Evolutionary conservation across 768 basidiomycete genomes (phyloP), one percentile per base, ranked within the genome.

Genomic region (Boletus reticuloceps): DNA sequence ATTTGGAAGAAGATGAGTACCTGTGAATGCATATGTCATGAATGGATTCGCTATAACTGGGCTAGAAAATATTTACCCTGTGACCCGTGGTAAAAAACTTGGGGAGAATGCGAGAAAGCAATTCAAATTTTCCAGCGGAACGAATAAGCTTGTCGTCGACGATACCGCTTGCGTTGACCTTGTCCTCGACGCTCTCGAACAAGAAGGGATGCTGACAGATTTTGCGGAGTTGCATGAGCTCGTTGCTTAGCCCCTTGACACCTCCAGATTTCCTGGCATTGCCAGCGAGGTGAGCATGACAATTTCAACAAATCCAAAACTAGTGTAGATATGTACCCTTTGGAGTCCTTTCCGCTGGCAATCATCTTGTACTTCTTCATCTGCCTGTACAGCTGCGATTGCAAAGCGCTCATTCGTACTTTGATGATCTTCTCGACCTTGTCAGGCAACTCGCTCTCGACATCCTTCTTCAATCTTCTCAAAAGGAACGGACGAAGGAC

Each of bases 1-100:
- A 98, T 98, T 74, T 99, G 97, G 86, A 98, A 98, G 84, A 99
- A 98, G 64, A 99, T 98, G 53, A 99, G 84, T 44, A 96, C 92
- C 90, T 94, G 59, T 0, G 44, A 48, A 14, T 53, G 42, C 53
- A 51, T n/a, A 47, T 41, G 19, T 40, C 50, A 51, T 50, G 9
- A 56, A 12, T 36, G 61, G 5, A 19, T 44, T 22, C 8, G 37
- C 17, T 36, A 6, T 5, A 38, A 6, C 2, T 38, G 11, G 1
- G 19, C 13, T 17, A 48, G 19, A 19, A 6, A 36, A 25, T 19
- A 61, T 82, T 45, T 66, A 91, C 92, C 68, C 95, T 85, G 75
- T 98, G 97, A 5, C 88, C 90, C 7, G 91, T 93, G 7, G 82
- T 74, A 64, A 98, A 98, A 64, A 99, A 89, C 71, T 98, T 98